A percentile compares a stretch with the other conserved stretches of the same genome.
These are phyloP conservation scores for Aureobasidium leucospermi DNA, from an alignment of 2,329 filamentous ascomycete species.

Conservation along the genomic window DNA sequence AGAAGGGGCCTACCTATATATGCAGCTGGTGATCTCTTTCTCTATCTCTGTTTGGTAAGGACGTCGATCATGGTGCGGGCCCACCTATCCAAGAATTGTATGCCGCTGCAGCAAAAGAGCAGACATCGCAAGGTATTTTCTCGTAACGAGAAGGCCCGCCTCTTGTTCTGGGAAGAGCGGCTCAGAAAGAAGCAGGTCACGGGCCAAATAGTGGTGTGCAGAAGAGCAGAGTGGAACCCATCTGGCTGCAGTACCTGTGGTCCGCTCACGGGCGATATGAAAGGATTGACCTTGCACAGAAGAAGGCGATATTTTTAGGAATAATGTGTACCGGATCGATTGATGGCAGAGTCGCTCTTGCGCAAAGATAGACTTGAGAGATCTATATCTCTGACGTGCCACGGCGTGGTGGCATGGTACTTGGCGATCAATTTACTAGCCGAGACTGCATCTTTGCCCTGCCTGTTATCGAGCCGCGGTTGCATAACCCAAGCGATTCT, in stretches of 20 bases:
- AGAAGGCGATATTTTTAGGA: neutral
- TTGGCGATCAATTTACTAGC: conserved; percentile 6
- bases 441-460: neutral
- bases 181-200: neutral
- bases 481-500: neutral
- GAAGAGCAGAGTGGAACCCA: neutral
- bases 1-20: conserved; percentile 2
- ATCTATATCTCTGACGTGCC: neutral
- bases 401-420: conserved; percentile 3
- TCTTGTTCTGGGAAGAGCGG: conserved; percentile 4
- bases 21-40: neutral
- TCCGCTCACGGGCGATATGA: neutral
- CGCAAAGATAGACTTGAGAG: neutral
- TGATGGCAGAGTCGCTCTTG: neutral
- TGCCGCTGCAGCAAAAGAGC: neutral
- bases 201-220: conserved; percentile 5
- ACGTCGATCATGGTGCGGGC: neutral
- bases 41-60: neutral
- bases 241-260: neutral
- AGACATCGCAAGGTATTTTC: neutral
- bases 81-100: neutral
- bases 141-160: conserved; percentile 5
- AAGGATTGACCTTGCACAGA: neutral
- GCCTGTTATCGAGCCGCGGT: neutral
- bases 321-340: neutral